Conservation (phyloP, 805 yeast genomes). For the Suhomyces sp. region DNA sequence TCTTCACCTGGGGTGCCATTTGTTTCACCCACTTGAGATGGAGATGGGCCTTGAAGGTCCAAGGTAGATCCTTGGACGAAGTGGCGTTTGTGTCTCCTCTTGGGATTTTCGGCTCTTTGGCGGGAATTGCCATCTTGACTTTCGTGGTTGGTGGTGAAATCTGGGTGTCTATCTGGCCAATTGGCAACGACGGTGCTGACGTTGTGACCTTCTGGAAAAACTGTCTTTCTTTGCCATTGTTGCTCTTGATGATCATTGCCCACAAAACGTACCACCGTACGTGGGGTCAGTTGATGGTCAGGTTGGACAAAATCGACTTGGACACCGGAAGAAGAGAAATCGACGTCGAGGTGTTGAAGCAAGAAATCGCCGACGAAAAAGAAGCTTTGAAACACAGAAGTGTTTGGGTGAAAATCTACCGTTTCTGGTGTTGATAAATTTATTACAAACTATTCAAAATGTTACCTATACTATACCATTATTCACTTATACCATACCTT, state of each 20-base stretch:
- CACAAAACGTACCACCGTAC: constrained; percentile 37
- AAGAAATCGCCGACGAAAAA: constrained; percentile 40
- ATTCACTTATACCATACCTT: background rate
- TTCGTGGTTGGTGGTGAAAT: constrained; percentile 36
- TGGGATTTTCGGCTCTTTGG: constrained; percentile 37
- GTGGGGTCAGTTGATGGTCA: constrained; percentile 27
- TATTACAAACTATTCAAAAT: too few relatives aligned
- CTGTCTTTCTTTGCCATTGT: constrained; percentile 40
- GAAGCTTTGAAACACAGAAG: constrained; percentile 28
- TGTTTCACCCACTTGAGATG: constrained; percentile 40
- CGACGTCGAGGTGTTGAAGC: constrained; percentile 36
- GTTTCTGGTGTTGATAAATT: constrained; percentile 16
- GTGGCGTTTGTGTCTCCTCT: constrained; percentile 31
- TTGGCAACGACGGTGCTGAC: constrained; percentile 21
- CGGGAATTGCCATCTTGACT: constrained; percentile 29
- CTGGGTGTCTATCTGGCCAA: constrained; percentile 41
- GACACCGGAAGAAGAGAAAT: constrained; percentile 42
- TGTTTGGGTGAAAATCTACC: constrained; percentile 26
- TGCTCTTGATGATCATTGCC: constrained; percentile 42
- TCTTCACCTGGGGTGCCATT: constrained; percentile 41
- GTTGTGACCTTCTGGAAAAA: constrained; percentile 47
- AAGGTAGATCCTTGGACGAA: constrained; percentile 33
- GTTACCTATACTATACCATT: too few relatives aligned
- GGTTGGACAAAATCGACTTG: constrained; percentile 36
- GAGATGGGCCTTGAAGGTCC: constrained; percentile 35